Percentiles rank a stretch among this genome's conserved stretches.
These are phyloP conservation scores for Rhizopogon sp. DNA, from an alignment of 768 basidiomycete species.

Conservation along the genomic window DNA sequence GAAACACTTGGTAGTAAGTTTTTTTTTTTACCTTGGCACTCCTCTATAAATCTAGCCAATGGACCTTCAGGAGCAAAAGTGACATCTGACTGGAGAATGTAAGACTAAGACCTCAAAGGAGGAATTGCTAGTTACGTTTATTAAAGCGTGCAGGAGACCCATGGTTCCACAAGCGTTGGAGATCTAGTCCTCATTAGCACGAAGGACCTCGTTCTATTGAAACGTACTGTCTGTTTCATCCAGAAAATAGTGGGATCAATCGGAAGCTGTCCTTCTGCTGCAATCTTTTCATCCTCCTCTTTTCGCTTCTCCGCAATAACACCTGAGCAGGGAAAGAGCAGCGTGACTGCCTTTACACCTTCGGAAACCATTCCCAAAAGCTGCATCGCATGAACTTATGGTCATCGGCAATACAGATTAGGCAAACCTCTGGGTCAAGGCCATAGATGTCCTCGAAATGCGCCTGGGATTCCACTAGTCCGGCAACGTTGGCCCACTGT, in stretches of 20 bases:
- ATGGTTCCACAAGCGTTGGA: conserved; percentile 87
- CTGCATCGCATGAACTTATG: conserved; percentile 12
- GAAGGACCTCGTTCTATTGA: background rate
- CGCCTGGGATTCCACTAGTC: conserved; percentile 43
- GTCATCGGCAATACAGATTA: background rate
- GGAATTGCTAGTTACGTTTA: conserved; percentile 52
- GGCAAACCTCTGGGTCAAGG: conserved; percentile 56
- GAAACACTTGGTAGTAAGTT: background rate
- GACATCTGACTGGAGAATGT: conserved; percentile 44
- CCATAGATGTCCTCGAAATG: conserved; percentile 72
- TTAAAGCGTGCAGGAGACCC: conserved; percentile 76
- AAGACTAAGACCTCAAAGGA: conserved; percentile 5
- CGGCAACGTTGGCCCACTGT: conserved; percentile 70
- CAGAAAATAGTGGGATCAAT: conserved; percentile 70
- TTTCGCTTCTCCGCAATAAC: conserved; percentile 44
- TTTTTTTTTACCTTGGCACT: conserved; percentile 59
- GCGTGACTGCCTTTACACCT: conserved; percentile 78
- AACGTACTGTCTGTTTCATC: conserved; percentile 84
- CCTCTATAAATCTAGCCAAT: conserved; percentile 60
- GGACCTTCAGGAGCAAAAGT: conserved; percentile 52
- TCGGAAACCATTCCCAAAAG: conserved; percentile 64
- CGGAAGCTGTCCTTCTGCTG: conserved; percentile 36
- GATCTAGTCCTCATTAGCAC: conserved; percentile 42
- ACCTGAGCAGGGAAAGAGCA: conserved; percentile 75
- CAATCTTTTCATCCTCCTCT: conserved; percentile 56